Evolutionary conservation across 371 early-diverging fungal species (phyloP), one percentile per base, ranked within the genome.

Genomic region (Rhizopus arrhizus): DNA sequence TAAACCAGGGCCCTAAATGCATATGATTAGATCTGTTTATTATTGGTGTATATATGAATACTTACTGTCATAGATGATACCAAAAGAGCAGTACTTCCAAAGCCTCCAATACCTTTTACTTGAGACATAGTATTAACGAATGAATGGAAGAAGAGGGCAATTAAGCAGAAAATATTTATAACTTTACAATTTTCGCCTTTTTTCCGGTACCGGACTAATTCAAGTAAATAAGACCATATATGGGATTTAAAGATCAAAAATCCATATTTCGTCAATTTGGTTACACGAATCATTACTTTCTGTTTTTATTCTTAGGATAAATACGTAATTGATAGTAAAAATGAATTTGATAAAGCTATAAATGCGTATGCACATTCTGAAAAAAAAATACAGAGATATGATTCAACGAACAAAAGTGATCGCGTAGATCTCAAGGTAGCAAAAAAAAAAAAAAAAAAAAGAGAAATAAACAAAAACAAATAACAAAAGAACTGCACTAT

Each of bases 21-120:
- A 16, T n/a, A 11, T 7, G 41, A 29, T 22, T 4, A 38, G 22
- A 29, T 22, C 22, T 22, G 22, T 22, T 22, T 22, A 22, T 22
- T 22, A 22, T 22, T 8, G 7, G 5, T 2, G 10, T 48, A n/a
- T n/a, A 28, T 29, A 7, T 28, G 12, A n/a, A 29, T 32, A 40
- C 66, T 50, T 77, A 77, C 77, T 16, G 77, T 77, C 66, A 77
- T 74, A n/a, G 77, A 77, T 0, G 77, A 77, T 10, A 77, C 77
- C 9, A 77, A 61, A 7, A 77, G 53, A 22, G 77, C 69, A 7
- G 64, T 61, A 48, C 72, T 72, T 36, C 77, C 77, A 53, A 74
- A 68, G 12, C 64, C 63, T 16, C 74, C 72, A 42, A 77, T 77
- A 2, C 73, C 74, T 67, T 68, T 67, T 33, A 50, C 46, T 29